These are phyloP conservation scores for Patellaria atrata DNA, from an alignment of 495 filamentous ascomycete genomes.

Conservation along the genomic window DNA sequence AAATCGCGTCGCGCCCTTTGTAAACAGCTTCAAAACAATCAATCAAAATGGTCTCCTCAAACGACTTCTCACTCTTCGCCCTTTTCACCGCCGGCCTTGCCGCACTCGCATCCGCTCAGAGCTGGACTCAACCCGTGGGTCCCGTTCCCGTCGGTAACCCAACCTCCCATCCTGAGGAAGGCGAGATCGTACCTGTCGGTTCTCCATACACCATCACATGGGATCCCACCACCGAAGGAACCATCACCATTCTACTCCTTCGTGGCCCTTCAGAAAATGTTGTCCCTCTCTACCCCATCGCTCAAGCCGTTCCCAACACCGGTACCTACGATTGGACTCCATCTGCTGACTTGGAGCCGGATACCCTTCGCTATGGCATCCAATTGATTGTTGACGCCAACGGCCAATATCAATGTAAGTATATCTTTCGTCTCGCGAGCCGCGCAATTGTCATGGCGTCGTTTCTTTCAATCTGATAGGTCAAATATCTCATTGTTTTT, in stretches of 20 bases:
- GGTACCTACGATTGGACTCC: conserved; percentile 47
- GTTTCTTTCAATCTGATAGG: too few species aligned
- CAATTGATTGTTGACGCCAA: conserved; percentile 48
- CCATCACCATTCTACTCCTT: conserved; percentile 48
- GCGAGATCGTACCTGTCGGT: conserved; percentile 40
- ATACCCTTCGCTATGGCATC: conserved; percentile 40
- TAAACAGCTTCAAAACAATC: neutral
- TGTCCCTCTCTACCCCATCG: conserved; percentile 38
- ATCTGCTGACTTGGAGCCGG: conserved; percentile 31
- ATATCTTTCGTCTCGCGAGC: neutral
- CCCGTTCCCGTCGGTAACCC: conserved; percentile 40
- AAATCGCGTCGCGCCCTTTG: too few species aligned
- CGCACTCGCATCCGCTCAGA: conserved; percentile 37
- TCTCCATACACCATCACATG: conserved; percentile 47
- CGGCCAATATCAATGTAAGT: conserved; percentile 45
- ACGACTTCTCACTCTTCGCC: conserved; percentile 31
- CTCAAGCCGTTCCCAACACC: conserved; percentile 40
- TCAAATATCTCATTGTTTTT: too few species aligned
- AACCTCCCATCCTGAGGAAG: conserved; percentile 37
- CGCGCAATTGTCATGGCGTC: neutral
- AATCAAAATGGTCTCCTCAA: conserved; percentile 16
- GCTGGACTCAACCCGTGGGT: conserved; percentile 35
- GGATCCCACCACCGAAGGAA: conserved; percentile 33
- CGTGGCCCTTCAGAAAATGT: conserved; percentile 45
- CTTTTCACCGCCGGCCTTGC: conserved; percentile 35